These are phyloP conservation scores for Lipomyces kockii DNA, from an alignment of 805 yeast species.

Conservation along the genomic window DNA sequence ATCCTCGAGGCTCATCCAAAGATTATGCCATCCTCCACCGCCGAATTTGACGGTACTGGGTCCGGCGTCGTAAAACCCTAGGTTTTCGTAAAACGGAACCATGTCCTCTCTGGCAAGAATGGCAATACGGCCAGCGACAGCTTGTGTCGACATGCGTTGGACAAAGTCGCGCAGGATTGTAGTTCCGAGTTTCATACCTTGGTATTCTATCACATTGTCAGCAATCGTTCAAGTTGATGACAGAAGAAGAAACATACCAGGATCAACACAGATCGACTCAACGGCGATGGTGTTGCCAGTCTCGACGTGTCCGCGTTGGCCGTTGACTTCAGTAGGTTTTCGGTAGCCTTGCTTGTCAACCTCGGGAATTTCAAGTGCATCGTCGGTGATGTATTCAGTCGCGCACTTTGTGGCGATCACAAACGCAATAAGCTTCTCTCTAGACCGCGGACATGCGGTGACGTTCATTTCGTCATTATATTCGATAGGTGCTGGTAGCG, in stretches of 20 bases:
- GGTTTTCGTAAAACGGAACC: conserved; percentile 75
- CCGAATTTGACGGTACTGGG: conserved; percentile 63
- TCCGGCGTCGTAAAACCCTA: conserved; percentile 77
- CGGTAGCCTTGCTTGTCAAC: conserved; percentile 39
- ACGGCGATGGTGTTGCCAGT: conserved; percentile 74
- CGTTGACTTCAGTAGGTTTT: conserved; percentile 22
- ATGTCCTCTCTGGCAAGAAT: conserved; percentile 68
- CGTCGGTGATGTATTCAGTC: conserved; percentile 77
- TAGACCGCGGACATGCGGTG: conserved; percentile 33
- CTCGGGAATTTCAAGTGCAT: conserved; percentile 64
- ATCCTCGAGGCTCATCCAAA: conserved; percentile 44
- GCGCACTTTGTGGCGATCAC: conserved; percentile 33
- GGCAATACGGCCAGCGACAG: conserved; percentile 76
- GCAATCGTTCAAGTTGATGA: not conserved
- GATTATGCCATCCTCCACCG: conserved; percentile 64
- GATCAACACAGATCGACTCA: conserved; percentile 79
- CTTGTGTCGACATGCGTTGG: conserved; percentile 86
- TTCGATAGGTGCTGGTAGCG: not conserved
- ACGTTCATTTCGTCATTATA: conserved; percentile 41
- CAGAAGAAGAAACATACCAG: conserved; percentile 44
- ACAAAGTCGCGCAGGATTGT: conserved; percentile 84
- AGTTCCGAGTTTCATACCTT: conserved; percentile 81
- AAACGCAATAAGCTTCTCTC: conserved; percentile 30
- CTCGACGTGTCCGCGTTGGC: conserved; percentile 68
- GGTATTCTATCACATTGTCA: conserved; percentile 51